Base-by-base conservation (phyloP, 1,284 basidiomycete species). In the Fomitiporia mediterranea region DNA sequence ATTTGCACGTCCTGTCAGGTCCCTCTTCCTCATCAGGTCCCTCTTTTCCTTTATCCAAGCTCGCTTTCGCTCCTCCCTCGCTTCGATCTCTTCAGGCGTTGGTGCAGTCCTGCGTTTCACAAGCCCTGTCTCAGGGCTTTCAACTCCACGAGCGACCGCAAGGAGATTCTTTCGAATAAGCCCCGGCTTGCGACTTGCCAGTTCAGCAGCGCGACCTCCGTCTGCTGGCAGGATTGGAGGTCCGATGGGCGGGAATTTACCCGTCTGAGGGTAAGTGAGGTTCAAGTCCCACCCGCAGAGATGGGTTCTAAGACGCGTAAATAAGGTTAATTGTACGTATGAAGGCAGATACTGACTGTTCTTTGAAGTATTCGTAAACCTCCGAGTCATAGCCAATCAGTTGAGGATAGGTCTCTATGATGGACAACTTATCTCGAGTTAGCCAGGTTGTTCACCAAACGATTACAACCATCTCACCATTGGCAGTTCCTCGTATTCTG, bases 371-470 rank as follows among this genome's bases (percentile, higher is more conserved):
- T 54, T 82, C 72, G 63, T 79, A 82, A 2, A 86, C 82, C 7
- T 79, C 76, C 25, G 73, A 69, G 61, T 89, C 81, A 63, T 86
- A 89, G 23, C 78, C 81, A 46, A 89, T 86, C 28, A 89, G 69
- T 67, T 88, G 86, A 1, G 86, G 86, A 63, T 81, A 86, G 2
- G 86, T 88, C 68, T 86, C 79, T 11, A 89, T 69, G 28, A 83
- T 72, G 50, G 67, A 74, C 37, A 81, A 63, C 82, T 84, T 50
- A 2, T 21, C 61, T 53, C 15, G 46, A 39, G 19, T 46, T 17
- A 46, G 30, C 35, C 7, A 49, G 23, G 25, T 39, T 40, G 19
- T 17, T 40, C 19, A 43, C 19, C 1, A 13, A 13, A 15, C 11
- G 27, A 8, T 35, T 4, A 48, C 17, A 1, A 11, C 2, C 39